phyloP scores from a whole-genome alignment of 2,329 filamentous ascomycete species.

The Penicillium occitanis region DNA sequence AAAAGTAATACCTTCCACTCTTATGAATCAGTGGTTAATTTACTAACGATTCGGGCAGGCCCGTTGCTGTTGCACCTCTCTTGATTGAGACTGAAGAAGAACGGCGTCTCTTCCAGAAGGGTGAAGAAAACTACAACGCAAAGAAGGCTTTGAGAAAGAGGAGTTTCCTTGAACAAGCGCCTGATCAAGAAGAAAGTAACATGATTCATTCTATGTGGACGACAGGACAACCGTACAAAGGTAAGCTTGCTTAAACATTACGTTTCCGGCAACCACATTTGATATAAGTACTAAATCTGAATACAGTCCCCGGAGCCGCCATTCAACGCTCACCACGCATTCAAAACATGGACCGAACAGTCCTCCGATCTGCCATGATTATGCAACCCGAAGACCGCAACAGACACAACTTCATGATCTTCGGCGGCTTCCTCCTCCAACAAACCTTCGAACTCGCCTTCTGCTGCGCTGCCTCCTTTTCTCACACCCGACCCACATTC shows the following conservation, averaged over 20 bases:
- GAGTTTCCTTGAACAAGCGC: conserved; percentile 65
- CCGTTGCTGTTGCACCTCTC: conserved; percentile 62
- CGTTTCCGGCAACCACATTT: not conserved
- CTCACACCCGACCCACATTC: conserved; percentile 68
- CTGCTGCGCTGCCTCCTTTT: conserved; percentile 70
- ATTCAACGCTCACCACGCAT: conserved; percentile 58
- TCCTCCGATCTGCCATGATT: conserved; percentile 65
- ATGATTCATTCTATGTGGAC: conserved; percentile 74
- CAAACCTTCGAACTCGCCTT: conserved; percentile 75
- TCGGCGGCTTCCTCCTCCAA: conserved; percentile 72
- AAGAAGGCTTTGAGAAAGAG: conserved; percentile 63
- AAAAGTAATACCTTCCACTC: conserved; percentile 48
- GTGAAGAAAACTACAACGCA: conserved; percentile 65
- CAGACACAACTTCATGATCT: conserved; percentile 74
- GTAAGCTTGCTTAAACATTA: conserved; percentile 32
- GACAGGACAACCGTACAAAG: conserved; percentile 63
- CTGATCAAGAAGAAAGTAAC: conserved; percentile 69
- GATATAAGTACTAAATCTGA: not conserved
- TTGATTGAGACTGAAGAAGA: conserved; percentile 65
- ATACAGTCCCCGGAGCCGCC: conserved; percentile 55
- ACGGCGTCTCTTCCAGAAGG: conserved; percentile 60
- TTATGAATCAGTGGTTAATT: not conserved
- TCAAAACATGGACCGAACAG: conserved; percentile 62
- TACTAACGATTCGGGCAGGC: conserved; percentile 39
- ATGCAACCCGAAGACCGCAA: conserved; percentile 75